phyloP scores from a whole-genome alignment of 2,329 filamentous ascomycete species.

The Pseudogymnoascus pannorum region DNA sequence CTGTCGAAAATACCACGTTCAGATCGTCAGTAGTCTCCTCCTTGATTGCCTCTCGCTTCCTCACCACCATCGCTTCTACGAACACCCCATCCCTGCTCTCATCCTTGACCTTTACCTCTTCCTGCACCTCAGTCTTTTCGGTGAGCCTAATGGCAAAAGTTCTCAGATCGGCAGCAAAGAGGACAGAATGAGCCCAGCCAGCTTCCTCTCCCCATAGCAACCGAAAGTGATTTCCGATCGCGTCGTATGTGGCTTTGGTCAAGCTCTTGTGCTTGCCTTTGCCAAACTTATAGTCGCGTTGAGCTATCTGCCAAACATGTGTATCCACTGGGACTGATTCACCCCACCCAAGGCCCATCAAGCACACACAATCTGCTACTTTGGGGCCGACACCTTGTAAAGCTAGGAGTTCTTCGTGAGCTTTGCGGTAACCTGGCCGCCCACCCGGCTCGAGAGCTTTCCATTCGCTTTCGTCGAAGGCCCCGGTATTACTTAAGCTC shows the following conservation, averaged over 20 bases:
- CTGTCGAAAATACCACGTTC: constrained; percentile 2
- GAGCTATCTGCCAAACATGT: constrained; percentile 97
- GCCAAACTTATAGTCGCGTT: constrained; percentile 89
- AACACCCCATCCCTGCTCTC: constrained; percentile 16
- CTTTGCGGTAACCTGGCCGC: constrained; percentile 58
- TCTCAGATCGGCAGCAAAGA: constrained; percentile 88
- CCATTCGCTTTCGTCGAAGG: constrained; percentile 33
- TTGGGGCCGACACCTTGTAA: constrained; percentile 92
- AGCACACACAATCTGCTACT: constrained; percentile 90
- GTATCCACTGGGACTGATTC: constrained; percentile 95
- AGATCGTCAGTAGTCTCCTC: constrained; percentile 6
- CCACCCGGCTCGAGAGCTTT: constrained; percentile 43
- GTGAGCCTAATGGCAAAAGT: constrained; percentile 63
- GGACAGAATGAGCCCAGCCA: constrained; percentile 94
- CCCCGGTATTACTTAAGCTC: constrained; percentile 68
- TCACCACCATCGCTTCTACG: constrained; percentile 1
- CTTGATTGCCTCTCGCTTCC: constrained; percentile 16
- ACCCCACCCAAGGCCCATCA: constrained; percentile 95
- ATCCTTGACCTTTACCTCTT: constrained; percentile 31
- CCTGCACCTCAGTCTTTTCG: constrained; percentile 41
- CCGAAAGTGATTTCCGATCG: constrained; percentile 84
- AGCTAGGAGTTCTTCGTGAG: constrained; percentile 70
- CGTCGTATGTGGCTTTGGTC: constrained; percentile 82
- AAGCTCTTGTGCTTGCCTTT: constrained; percentile 76
- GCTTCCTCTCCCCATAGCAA: constrained; percentile 86